Conservation (phyloP, 2,329 filamentous ascomycete genomes). For the Leptographium wingfieldii region DNA sequence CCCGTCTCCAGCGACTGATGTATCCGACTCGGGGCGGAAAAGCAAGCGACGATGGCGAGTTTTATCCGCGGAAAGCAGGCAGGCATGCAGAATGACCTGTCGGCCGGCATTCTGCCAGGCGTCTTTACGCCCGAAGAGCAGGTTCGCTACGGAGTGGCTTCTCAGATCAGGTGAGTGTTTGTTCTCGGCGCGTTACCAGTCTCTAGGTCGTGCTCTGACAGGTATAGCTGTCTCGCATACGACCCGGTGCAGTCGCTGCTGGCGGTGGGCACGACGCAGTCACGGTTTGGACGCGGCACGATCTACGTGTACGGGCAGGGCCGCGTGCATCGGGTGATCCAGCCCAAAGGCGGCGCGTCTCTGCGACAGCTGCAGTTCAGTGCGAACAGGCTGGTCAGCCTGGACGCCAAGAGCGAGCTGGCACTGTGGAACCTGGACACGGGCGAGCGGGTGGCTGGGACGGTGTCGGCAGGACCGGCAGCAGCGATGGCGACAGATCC, state of each 20-base stretch:
- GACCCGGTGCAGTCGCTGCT: slow-evolving; percentile 89
- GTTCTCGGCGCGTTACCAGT: background rate
- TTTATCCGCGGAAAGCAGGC: slow-evolving; percentile 88
- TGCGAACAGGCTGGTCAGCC: slow-evolving; percentile 69
- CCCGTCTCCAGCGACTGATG: background rate
- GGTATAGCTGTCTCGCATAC: slow-evolving; percentile 65
- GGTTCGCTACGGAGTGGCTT: slow-evolving; percentile 70
- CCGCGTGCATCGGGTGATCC: slow-evolving; percentile 64
- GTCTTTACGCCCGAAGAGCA: slow-evolving; percentile 77
- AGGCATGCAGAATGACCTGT: slow-evolving; percentile 84
- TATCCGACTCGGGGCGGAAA: background rate
- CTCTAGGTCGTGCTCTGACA: slow-evolving; percentile 21
- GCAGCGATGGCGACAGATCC: slow-evolving; percentile 70
- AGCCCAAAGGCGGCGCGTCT: slow-evolving; percentile 58
- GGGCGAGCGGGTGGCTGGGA: slow-evolving; percentile 51
- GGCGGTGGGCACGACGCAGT: slow-evolving; percentile 81
- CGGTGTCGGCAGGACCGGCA: slow-evolving; percentile 66
- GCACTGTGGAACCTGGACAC: slow-evolving; percentile 69
- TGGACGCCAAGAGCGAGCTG: slow-evolving; percentile 79
- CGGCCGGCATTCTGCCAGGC: slow-evolving; percentile 63
- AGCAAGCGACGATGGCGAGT: slow-evolving; percentile 52
- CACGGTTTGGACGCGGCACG: slow-evolving; percentile 71
- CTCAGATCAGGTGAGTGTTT: slow-evolving; percentile 46
- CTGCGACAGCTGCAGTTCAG: slow-evolving; percentile 73
- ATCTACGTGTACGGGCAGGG: slow-evolving; percentile 81